Evolutionary conservation across 306 rosid genomes (phyloP).

Genomic region (Cucurbita argyrosperma): DNA sequence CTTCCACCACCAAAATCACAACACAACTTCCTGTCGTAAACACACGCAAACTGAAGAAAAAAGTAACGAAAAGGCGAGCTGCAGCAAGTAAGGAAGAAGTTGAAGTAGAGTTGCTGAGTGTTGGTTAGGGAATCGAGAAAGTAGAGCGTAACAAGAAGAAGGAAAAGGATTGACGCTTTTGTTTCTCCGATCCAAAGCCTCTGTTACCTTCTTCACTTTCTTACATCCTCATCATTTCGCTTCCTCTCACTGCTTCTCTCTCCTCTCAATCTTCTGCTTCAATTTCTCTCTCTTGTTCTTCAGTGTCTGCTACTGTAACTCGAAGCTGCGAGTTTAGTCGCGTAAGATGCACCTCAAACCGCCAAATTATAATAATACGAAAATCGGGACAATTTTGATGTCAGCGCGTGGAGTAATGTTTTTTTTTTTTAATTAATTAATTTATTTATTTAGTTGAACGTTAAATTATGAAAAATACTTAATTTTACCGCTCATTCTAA

Average conservation of each 20-base stretch:
- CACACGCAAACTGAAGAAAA: not conserved
- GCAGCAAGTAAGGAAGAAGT: slow-evolving; percentile 1
- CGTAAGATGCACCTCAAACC: slow-evolving; percentile 2
- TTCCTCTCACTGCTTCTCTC: not conserved
- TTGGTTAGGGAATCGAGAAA: not conserved
- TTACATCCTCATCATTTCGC: slow-evolving; percentile 10
- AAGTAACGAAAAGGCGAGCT: not conserved
- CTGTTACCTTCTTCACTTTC: not conserved
- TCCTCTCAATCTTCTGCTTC: not conserved
- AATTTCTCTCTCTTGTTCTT: not conserved
- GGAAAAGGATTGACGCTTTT: not conserved
- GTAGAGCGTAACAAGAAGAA: slow-evolving; percentile 4
- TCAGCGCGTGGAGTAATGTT: not conserved
- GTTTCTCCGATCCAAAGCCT: slow-evolving; percentile 31
- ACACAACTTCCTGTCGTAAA: not conserved
- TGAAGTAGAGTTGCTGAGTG: not conserved
- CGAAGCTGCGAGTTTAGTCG: not conserved
- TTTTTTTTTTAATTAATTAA: not conserved
- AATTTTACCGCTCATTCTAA: too few species aligned
- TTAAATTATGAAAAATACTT: too few species aligned
- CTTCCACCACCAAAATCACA: slow-evolving; percentile 13
- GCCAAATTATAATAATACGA: not conserved
- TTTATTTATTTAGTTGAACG: too few species aligned
- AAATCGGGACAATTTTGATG: not conserved
- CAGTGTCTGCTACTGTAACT: not conserved